Evolutionary conservation across 306 rosid genomes (phyloP).

Genomic region (Sicyos edulis): DNA sequence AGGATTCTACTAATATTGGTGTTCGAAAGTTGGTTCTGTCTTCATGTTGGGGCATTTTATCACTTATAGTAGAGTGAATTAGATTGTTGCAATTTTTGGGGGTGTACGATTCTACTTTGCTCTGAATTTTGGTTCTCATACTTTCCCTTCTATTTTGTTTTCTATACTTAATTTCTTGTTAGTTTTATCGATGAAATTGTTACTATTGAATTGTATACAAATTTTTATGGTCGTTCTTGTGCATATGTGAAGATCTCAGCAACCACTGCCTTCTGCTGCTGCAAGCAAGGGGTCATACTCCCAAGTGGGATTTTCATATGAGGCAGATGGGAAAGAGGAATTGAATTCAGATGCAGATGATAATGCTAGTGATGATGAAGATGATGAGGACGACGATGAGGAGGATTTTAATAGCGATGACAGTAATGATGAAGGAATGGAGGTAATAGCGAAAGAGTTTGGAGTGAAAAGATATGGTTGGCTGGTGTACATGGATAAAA

Average conservation of each 20-base stretch:
- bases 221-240: slow-evolving; percentile 25
- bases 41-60: background rate
- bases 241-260: slow-evolving; percentile 49
- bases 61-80: background rate
- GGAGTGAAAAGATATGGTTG: slow-evolving; percentile 94
- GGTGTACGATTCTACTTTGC: background rate
- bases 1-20: background rate
- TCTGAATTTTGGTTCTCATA: background rate
- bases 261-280: slow-evolving; percentile 51
- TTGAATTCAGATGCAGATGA: slow-evolving; percentile 70
- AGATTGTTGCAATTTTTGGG: background rate
- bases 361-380: slow-evolving; percentile 59
- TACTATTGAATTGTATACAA: background rate
- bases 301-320: slow-evolving; percentile 91
- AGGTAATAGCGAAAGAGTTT: slow-evolving; percentile 79
- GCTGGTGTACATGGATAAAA: slow-evolving; percentile 98
- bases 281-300: slow-evolving; percentile 80
- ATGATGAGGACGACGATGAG: slow-evolving; percentile 59
- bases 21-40: background rate
- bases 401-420: slow-evolving; percentile 92
- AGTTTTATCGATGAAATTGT: background rate
- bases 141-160: background rate
- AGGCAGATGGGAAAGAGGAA: slow-evolving; percentile 82
- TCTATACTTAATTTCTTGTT: background rate
- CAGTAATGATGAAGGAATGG: slow-evolving; percentile 97